phyloP scores from a whole-genome alignment of 257 asterid genomes.

The Linaria vulgaris region DNA sequence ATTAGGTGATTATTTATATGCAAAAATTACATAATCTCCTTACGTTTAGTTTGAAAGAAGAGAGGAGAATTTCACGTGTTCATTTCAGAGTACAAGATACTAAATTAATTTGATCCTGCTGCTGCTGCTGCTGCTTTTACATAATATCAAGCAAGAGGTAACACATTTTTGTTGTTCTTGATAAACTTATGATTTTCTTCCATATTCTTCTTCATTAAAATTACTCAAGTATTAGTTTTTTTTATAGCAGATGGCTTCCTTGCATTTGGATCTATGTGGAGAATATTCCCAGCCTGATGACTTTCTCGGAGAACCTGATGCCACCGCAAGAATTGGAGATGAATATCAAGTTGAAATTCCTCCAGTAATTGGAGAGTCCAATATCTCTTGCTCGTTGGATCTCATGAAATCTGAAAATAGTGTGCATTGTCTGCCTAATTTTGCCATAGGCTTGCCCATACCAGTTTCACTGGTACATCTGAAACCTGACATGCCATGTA shows the following conservation, averaged over 20 bases:
- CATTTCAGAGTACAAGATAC: not conserved
- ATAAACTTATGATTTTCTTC: not conserved
- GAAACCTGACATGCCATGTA: constrained; percentile 21
- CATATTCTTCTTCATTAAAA: not conserved
- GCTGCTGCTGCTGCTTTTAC: constrained; percentile 11
- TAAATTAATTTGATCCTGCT: not conserved
- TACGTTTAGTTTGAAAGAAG: not conserved
- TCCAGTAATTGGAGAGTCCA: constrained; percentile 12
- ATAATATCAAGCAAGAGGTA: too few relatives aligned
- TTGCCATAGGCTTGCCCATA: constrained; percentile 41
- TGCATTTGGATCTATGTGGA: constrained; percentile 28
- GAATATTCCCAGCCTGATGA: constrained; percentile 34
- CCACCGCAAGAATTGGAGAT: constrained; percentile 61
- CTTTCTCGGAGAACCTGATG: constrained; percentile 41
- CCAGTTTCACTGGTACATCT: constrained; percentile 18
- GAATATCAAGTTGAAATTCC: constrained; percentile 65
- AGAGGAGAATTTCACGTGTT: not conserved
- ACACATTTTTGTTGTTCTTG: not conserved
- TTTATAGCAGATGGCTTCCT: constrained; percentile 28
- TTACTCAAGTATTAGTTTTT: not conserved
- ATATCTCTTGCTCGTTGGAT: too few relatives aligned
- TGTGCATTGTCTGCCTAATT: constrained; percentile 17
- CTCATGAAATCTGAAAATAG: constrained; percentile 4
- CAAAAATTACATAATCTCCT: not conserved
- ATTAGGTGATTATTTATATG: not conserved